These are phyloP conservation scores for Lupinus albus DNA, from an alignment of 306 rosid genomes.

Conservation along the genomic window DNA sequence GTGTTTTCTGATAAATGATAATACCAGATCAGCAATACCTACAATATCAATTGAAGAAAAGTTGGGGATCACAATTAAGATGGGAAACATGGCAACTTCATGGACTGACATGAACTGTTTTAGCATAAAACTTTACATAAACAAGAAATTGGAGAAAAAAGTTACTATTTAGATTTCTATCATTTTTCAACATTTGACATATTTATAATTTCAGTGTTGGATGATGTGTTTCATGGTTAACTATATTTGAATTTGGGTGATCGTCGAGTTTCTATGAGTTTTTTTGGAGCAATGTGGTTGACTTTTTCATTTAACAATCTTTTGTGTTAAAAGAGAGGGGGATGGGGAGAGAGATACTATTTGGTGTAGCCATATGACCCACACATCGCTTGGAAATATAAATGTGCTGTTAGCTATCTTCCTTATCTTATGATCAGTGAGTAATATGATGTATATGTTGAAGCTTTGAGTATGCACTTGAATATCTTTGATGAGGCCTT, in stretches of 20 bases:
- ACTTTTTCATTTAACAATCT: neutral
- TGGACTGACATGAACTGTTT: neutral
- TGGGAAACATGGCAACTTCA: neutral
- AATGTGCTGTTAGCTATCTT: neutral
- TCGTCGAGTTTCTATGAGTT: neutral
- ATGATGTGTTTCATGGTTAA: slow-evolving; percentile 14
- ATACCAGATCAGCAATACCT: too few relatives aligned
- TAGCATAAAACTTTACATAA: neutral
- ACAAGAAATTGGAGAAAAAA: neutral
- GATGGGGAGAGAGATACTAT: too few relatives aligned
- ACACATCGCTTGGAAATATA: too few relatives aligned
- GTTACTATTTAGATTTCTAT: neutral
- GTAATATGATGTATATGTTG: neutral
- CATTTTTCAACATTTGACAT: neutral
- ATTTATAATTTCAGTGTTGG: neutral
- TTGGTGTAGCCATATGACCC: too few relatives aligned
- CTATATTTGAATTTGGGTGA: neutral
- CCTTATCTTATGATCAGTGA: neutral
- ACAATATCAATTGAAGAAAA: too few relatives aligned
- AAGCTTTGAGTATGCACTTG: slow-evolving; percentile 29
- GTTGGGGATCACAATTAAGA: too few relatives aligned
- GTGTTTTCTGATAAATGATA: too few relatives aligned
- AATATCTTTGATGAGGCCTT: slow-evolving; percentile 1
- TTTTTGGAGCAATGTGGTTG: neutral
- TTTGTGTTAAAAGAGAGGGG: too few relatives aligned